A percentile compares a stretch with the other conserved stretches of the same genome.
Evolutionary conservation across 2,329 filamentous ascomycete genomes (phyloP).

Genomic region (Plectosphaerella cucumerina): DNA sequence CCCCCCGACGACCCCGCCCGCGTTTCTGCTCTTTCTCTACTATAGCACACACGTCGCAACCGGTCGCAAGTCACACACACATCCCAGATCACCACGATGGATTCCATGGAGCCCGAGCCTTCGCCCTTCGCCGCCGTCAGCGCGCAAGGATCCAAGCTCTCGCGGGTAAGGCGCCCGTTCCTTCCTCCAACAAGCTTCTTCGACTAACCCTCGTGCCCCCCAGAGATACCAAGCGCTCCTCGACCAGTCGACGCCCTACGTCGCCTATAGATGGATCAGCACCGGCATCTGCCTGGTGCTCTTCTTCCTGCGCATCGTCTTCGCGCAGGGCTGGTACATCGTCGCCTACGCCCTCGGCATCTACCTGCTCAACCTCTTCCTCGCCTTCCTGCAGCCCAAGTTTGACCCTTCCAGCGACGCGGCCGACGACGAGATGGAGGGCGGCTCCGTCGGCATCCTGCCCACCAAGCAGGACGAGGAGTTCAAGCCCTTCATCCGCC

Average conservation of each 20-base stretch:
- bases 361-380: conserved; percentile 98
- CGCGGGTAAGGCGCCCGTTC: conserved; percentile 52
- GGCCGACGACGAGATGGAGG: conserved; percentile 93
- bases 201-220: conserved; percentile 12
- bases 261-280: conserved; percentile 83
- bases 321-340: conserved; percentile 98
- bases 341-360: conserved; percentile 97
- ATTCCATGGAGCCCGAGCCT: conserved; percentile 80
- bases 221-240: conserved; percentile 93
- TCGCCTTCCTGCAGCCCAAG: conserved; percentile 96
- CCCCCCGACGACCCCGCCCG: not conserved
- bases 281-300: conserved; percentile 71
- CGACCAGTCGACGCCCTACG: conserved; percentile 87
- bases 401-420: conserved; percentile 94
- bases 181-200: not conserved
- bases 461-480: conserved; percentile 97
- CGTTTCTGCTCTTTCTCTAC: not conserved
- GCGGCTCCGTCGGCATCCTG: conserved; percentile 74
- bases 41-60: not conserved
- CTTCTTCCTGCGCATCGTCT: conserved; percentile 85
- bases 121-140: conserved; percentile 90
- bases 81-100: conserved; percentile 52
- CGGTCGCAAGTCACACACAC: not conserved
- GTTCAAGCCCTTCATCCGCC: conserved; percentile 94
- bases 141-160: conserved; percentile 73